Evolutionary conservation across 148 eudicot genomes (phyloP).

Genomic region (Diospyros kaki): DNA sequence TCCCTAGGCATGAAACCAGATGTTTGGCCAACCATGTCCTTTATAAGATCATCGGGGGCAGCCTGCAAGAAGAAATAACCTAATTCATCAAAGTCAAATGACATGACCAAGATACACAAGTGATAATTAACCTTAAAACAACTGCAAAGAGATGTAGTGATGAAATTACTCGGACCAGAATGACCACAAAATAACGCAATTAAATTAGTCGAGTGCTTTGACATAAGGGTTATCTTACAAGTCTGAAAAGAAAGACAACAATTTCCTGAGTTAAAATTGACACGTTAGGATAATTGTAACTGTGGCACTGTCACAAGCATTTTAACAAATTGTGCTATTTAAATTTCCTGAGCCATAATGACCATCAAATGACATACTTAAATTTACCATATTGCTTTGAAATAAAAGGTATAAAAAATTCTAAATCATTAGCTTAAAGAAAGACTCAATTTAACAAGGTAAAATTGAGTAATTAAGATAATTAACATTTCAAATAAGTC

Average conservation of each 20-base stretch:
- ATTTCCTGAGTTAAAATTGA: constrained; percentile 6
- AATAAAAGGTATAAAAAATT: too few relatives aligned
- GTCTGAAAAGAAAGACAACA: not conserved
- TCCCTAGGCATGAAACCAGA: constrained; percentile 93
- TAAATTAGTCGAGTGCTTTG: not conserved
- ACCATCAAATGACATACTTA: too few relatives aligned
- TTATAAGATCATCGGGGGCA: constrained; percentile 56
- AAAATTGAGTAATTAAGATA: not conserved
- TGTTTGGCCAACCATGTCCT: constrained; percentile 83
- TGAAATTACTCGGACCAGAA: not conserved
- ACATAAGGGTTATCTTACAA: not conserved
- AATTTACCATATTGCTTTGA: too few relatives aligned
- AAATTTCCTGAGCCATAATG: too few relatives aligned
- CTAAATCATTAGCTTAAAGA: too few relatives aligned
- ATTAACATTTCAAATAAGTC: not conserved
- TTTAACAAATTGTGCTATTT: not conserved
- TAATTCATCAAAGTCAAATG: constrained; percentile 31
- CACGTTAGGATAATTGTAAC: not conserved
- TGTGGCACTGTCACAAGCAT: not conserved
- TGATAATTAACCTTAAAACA: not conserved
- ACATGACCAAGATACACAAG: constrained; percentile 9
- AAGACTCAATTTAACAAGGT: too few relatives aligned
- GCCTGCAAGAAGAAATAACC: constrained; percentile 41
- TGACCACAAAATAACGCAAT: not conserved
- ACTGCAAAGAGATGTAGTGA: constrained; percentile 1